Conservation (phyloP, 2,329 filamentous ascomycete species). For the Tetracladium maxilliforme region DNA sequence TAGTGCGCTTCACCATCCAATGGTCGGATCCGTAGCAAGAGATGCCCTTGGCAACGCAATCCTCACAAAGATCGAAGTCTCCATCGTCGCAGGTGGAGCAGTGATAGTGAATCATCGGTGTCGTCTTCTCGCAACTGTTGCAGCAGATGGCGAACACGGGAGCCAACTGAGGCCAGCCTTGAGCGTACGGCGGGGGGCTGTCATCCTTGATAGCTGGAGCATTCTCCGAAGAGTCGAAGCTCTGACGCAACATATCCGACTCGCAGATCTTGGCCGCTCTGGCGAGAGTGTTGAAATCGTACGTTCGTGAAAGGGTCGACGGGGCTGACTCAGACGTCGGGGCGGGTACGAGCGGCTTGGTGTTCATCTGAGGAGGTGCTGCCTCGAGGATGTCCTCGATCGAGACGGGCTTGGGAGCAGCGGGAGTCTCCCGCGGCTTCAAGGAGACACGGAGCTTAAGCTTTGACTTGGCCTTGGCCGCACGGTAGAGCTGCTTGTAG, state of each 20-base stretch:
- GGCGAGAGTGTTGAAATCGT: too few relatives aligned
- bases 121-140: slow-evolving; percentile 71
- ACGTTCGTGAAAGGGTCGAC: too few relatives aligned
- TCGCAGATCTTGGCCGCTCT: too few relatives aligned
- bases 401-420: slow-evolving; percentile 20
- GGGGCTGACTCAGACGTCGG: too few relatives aligned
- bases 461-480: slow-evolving; percentile 96
- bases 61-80: slow-evolving; percentile 83
- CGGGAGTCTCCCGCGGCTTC: slow-evolving; percentile 17
- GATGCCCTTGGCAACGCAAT: slow-evolving; percentile 61
- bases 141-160: slow-evolving; percentile 89
- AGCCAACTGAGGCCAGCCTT: too few relatives aligned
- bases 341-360: too few relatives aligned
- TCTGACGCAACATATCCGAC: too few relatives aligned
- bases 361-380: too few relatives aligned
- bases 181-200: too few relatives aligned
- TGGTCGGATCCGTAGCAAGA: slow-evolving; percentile 69
- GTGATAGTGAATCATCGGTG: slow-evolving; percentile 79
- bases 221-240: too few relatives aligned
- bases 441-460: slow-evolving; percentile 68
- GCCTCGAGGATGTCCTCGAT: slow-evolving; percentile 33
- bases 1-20: slow-evolving; percentile 86
- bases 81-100: slow-evolving; percentile 87
- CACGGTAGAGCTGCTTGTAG: slow-evolving; percentile 94
- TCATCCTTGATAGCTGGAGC: too few relatives aligned